Base-by-base conservation (phyloP, 2,329 filamentous ascomycete genomes). In the Capronia americana region DNA sequence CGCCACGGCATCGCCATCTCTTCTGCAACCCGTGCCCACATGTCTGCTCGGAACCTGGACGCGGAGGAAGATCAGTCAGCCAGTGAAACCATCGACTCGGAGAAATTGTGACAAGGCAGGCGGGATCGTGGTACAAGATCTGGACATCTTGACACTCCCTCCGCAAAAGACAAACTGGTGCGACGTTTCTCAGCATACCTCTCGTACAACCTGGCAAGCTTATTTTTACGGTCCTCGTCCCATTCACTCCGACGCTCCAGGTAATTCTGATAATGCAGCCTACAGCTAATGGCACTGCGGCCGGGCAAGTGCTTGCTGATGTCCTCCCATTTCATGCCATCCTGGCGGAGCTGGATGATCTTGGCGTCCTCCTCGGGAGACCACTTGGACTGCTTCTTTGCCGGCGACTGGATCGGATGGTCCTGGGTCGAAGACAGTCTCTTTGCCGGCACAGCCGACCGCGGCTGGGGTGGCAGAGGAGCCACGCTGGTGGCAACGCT, bases 251-350 rank as follows among this genome's bases (percentile, higher is more conserved):
- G 86, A 74, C 93, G 87, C 79, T 99, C 95, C 61, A 97, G 87
- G 77, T 98, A 98, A 77, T 99, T 99, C 75, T 98, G 94, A 78
- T 97, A 98, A 76, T 97, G 93, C 59, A 98, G 84, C 51, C 94
- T 89, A 79, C 94, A 98, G 73, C 93, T 96, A 74, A 97, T 97
- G 64, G 93, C 90, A 79, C 93, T 97, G 73, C 95, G 88, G 69
- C 94, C 94, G 2, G 93, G 93, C 57, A 98, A 82, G 62, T 90
- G 87, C 81, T 94, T 96, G 69, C 92, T 96, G 74, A 98, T 97
- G 78, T 98, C 94, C 76, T 98, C 94, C 95, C 94, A 98, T 77
- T 98, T 98, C 92, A 97, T 97, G 8, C 92, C 92, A 73, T 89
- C 89, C 44, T 92, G 92, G 65, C 94, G 88, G 69, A 98, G 86